Percentiles rank a stretch among this genome's conserved stretches.
These are phyloP conservation scores for Tillandsia fasciculata DNA, from an alignment of 176 grass and related monocot genomes.

Conservation along the genomic window DNA sequence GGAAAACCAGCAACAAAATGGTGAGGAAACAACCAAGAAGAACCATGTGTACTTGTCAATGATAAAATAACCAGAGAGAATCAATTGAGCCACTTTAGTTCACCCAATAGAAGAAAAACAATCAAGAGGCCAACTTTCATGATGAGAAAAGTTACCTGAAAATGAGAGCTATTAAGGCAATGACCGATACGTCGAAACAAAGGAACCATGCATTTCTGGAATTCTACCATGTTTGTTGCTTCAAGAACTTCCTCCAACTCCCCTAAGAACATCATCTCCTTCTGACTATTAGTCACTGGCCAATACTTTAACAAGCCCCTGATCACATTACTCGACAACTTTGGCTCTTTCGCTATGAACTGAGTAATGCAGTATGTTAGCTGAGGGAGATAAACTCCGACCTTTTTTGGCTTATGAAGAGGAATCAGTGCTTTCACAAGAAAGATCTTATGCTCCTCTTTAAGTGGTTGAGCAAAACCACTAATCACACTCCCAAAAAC, in stretches of 20 bases:
- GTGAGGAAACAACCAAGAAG: too few relatives aligned
- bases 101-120: background rate
- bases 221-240: slow-evolving; percentile 63
- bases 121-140: background rate
- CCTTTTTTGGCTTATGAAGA: slow-evolving; percentile 64
- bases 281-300: slow-evolving; percentile 86
- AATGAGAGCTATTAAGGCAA: slow-evolving; percentile 92
- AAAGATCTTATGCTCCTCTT: slow-evolving; percentile 90
- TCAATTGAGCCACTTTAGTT: background rate
- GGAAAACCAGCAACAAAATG: too few relatives aligned
- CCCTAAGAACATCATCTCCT: slow-evolving; percentile 97
- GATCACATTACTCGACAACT: slow-evolving; percentile 64
- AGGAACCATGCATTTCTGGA: slow-evolving; percentile 82
- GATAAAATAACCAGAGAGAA: background rate
- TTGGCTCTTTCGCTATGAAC: slow-evolving; percentile 89
- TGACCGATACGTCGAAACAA: slow-evolving; percentile 54
- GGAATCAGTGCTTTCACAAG: slow-evolving; percentile 70
- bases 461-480: slow-evolving; percentile 82
- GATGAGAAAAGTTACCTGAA: slow-evolving; percentile 47
- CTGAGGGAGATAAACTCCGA: slow-evolving; percentile 71
- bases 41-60: too few relatives aligned
- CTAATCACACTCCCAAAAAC: slow-evolving; percentile 85
- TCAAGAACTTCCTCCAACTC: slow-evolving; percentile 90
- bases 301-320: slow-evolving; percentile 82
- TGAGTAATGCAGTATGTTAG: slow-evolving; percentile 81